Evolutionary conservation across 768 basidiomycete species (phyloP).

Genomic region (Psilocybe azurescens): DNA sequence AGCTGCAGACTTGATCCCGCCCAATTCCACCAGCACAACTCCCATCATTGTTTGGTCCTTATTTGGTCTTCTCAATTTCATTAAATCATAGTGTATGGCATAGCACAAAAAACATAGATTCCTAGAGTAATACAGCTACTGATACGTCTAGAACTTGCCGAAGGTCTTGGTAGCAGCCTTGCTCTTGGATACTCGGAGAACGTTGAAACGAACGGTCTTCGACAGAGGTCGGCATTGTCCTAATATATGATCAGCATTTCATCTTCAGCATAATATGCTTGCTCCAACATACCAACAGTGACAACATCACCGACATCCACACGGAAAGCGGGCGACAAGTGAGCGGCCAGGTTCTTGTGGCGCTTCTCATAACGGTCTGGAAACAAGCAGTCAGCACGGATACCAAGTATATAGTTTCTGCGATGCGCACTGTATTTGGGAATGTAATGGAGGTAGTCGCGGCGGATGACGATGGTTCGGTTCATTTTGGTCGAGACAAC

Average conservation of each 20-base stretch:
- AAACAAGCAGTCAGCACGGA: slow-evolving; percentile 14
- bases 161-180: slow-evolving; percentile 92
- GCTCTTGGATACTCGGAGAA: slow-evolving; percentile 92
- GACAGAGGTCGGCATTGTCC: slow-evolving; percentile 99
- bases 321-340: slow-evolving; percentile 99
- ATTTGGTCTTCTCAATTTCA: slow-evolving; percentile 33
- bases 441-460: slow-evolving; percentile 94
- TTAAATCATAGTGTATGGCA: slow-evolving; percentile 23
- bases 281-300: slow-evolving; percentile 80
- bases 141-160: slow-evolving; percentile 78
- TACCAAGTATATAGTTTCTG: not conserved
- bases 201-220: slow-evolving; percentile 99
- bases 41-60: slow-evolving; percentile 38
- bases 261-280: not conserved
- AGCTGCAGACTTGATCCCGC: slow-evolving; percentile 19
- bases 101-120: slow-evolving; percentile 31
- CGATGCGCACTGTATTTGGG: slow-evolving; percentile 90
- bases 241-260: slow-evolving; percentile 32
- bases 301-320: slow-evolving; percentile 93
- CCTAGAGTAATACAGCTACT: slow-evolving; percentile 29
- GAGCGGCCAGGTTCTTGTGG: slow-evolving; percentile 98
- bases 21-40: slow-evolving; percentile 20
- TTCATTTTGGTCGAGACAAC: slow-evolving; percentile 99
- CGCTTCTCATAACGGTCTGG: slow-evolving; percentile 97
- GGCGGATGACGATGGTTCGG: slow-evolving; percentile 95